phyloP scores from a whole-genome alignment of 1,284 basidiomycete species.

The Ceratorhiza oryzae-sativae region DNA sequence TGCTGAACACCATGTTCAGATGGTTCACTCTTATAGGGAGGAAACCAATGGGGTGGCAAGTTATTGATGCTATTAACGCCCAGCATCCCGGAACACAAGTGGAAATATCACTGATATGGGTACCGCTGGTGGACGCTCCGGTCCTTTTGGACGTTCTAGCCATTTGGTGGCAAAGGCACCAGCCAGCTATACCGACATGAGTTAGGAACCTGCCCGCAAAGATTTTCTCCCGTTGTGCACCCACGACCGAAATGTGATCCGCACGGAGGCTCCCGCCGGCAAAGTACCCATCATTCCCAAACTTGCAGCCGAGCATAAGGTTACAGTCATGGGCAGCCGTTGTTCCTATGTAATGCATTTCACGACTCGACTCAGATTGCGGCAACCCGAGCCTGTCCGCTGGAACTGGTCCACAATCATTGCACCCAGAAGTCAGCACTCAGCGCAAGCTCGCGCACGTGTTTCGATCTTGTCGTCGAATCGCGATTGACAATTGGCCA shows the following conservation, averaged over 20 bases:
- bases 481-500: background rate
- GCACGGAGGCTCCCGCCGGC: background rate
- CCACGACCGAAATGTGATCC: background rate
- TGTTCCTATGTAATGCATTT: constrained; percentile 9
- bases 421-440: background rate
- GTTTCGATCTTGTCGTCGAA: background rate
- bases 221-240: background rate
- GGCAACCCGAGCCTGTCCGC: background rate
- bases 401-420: background rate
- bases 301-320: background rate
- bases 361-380: background rate
- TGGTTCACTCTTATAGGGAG: constrained; percentile 17
- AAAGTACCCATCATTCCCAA: background rate
- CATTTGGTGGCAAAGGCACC: background rate
- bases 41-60: constrained; percentile 22
- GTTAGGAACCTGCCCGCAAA: background rate
- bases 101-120: constrained; percentile 10
- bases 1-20: background rate
- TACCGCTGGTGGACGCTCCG: constrained; percentile 5
- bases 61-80: background rate
- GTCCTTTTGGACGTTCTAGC: background rate
- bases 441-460: too few species aligned
- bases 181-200: background rate
- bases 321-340: background rate
- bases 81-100: background rate